Evolutionary conservation across 176 grass and related monocot genomes (phyloP), one percentile per base, ranked within the genome.

Genomic region (Carex pumila): DNA sequence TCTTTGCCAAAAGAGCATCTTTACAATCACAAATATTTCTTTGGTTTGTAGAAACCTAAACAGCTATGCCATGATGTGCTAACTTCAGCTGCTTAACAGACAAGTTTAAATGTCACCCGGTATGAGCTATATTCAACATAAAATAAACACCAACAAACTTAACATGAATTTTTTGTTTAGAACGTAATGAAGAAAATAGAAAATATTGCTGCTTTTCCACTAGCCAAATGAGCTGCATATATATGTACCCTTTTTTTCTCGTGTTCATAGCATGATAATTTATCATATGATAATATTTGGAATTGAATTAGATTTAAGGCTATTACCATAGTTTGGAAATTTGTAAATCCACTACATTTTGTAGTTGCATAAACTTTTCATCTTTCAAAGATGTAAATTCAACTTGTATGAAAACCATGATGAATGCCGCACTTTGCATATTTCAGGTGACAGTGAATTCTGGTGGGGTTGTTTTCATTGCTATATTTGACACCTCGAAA

Each of bases 371-470:
- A 63, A 15, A 12, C 0, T 15, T 47, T 71, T 47, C 4, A 7
- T 71, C 19, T 69, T 1, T 8, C 18, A 12, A 71, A 4, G 18
- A 71, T 47, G 15, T n/a, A 19, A 63, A 71, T 47, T 47, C 2
- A 71, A n/a, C 45, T 21, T 71, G 14, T 69, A 69, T 5, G 15
- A 43, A 71, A 21, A n/a, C 68, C 37, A 12, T 72, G 69, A 49
- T 72, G 18, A 30, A 55, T 55, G 12, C 22, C 22, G 47, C 6
- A 53, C 12, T 75, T 55, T 54, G 45, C 21, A 54, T 31, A 32
- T 13, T 60, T 41, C 68, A 98, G 95, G 90, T 98, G 30, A 98
- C 95, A 37, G 95, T 98, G 85, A 98, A 98, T 89, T 98, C 95
- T 50, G 95, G 95, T 12, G 95, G 95, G 78, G 86, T 98, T 88